A percentile compares a stretch with the other conserved stretches of the same genome.
phyloP scores from a whole-genome alignment of 495 filamentous ascomycete species.

The Cryomyces minteri region DNA sequence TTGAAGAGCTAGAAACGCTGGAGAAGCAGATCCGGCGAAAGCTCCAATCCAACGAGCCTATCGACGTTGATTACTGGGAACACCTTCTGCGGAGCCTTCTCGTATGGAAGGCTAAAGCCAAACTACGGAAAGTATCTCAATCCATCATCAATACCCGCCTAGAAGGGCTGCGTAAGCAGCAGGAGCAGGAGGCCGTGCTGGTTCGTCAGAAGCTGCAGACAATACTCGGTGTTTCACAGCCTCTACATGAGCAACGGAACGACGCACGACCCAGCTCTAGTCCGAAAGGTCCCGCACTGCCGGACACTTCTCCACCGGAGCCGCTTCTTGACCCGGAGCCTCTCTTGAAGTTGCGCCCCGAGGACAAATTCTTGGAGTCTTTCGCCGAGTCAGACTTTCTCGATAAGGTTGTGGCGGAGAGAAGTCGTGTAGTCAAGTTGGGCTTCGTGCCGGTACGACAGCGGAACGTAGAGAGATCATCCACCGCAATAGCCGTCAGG shows the following conservation, averaged over 20 bases:
- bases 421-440: conserved; percentile 44
- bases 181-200: conserved; percentile 49
- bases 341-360: conserved; percentile 42
- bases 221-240: conserved; percentile 6
- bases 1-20: conserved; percentile 64
- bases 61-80: conserved; percentile 97
- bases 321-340: conserved; percentile 47
- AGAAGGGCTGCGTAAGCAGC: conserved; percentile 43
- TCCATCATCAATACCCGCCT: conserved; percentile 59
- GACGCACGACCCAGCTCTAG: background rate
- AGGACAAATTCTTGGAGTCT: conserved; percentile 46
- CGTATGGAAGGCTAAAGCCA: conserved; percentile 83
- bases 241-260: background rate
- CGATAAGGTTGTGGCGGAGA: conserved; percentile 39
- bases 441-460: conserved; percentile 50
- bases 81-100: conserved; percentile 68
- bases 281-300: background rate
- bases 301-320: too few species aligned
- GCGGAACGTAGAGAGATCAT: conserved; percentile 16
- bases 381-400: conserved; percentile 45
- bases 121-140: conserved; percentile 62
- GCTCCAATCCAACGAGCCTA: conserved; percentile 69
- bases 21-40: conserved; percentile 75
- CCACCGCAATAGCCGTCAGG: conserved; percentile 9
- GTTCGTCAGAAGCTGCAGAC: conserved; percentile 36